A percentile compares a stretch with the other conserved stretches of the same genome.
These are phyloP conservation scores for Aspergillus bertholletiae DNA, from an alignment of 495 filamentous ascomycete genomes.

Conservation along the genomic window DNA sequence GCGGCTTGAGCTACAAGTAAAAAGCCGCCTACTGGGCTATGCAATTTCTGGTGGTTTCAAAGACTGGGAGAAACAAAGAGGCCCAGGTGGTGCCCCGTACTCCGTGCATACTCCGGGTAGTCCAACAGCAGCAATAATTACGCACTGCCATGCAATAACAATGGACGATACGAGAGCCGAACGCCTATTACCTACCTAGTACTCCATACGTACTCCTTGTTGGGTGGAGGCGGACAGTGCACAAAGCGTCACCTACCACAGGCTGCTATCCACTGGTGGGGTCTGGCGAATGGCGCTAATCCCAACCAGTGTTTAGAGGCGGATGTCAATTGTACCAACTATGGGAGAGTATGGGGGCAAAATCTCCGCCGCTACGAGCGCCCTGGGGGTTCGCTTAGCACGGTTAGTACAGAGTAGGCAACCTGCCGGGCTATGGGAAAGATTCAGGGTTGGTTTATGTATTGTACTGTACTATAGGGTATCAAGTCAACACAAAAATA, in stretches of 20 bases:
- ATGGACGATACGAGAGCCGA: not conserved
- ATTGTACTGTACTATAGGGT: too few species aligned
- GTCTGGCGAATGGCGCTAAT: not conserved
- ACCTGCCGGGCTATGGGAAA: too few species aligned
- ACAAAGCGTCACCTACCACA: slow-evolving; percentile 14
- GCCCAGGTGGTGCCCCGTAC: too few species aligned
- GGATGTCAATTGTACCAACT: not conserved
- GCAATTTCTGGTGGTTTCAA: not conserved
- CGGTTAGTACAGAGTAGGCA: not conserved
- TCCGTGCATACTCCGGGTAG: not conserved
- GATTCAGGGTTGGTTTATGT: too few species aligned
- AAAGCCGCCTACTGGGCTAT: not conserved
- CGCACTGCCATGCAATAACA: not conserved
- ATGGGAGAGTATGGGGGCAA: slow-evolving; percentile 1
- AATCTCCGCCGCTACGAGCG: not conserved
- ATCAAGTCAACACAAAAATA: too few species aligned
- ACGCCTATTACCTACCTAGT: too few species aligned
- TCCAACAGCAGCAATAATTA: too few species aligned
- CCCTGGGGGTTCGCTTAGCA: slow-evolving; percentile 12
- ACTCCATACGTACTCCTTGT: too few species aligned
- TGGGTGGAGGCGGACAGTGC: slow-evolving; percentile 16
- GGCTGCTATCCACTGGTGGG: slow-evolving; percentile 12
- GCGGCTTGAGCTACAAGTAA: not conserved
- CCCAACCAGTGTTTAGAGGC: not conserved
- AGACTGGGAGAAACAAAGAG: not conserved